Evolutionary conservation across 1,139 yeast genomes (phyloP), one percentile per base, ranked within the genome.

Genomic region (Pichia sp.): DNA sequence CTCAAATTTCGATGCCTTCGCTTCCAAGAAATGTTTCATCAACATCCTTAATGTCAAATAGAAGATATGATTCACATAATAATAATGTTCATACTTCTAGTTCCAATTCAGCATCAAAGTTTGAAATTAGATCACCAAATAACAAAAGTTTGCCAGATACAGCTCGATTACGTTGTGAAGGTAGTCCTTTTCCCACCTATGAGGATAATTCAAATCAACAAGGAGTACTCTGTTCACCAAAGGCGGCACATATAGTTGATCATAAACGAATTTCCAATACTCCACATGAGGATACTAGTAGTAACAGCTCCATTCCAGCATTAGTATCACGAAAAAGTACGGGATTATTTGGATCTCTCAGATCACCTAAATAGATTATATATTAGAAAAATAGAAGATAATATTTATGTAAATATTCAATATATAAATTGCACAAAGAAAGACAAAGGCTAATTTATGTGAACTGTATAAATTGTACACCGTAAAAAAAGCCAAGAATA

Each of bases 1-100:
- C 65, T 2, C 35, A 51, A 7, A 56, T 50, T 29, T 50, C 64
- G 4, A 59, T 66, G 5, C 64, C 67, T 2, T 53, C 60, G 3
- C 38, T 54, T 2, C 62, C 68, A 1, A 57, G 67, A 53, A 60
- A 55, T 45, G n/a, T 45, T 4, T 51, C 56, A 31, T 40, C 51
- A 5, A 40, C 40, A 3, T 49, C 52, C 7, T 34, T 48, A 32
- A 27, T 42, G 27, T 44, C 50, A 2, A 46, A 18, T 7, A 43
- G 10, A 26, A n/a, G 39, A 3, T 29, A 36, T 18, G 18, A 18
- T 18, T 18, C 18, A 18, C 18, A 18, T 18, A 18, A 18, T 18
- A 18, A 18, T 18, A 18, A 18, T 18, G 18, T 18, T 18, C 18
- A 18, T 18, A 4, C 9, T 11, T 34, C 26, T 28, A n/a, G 2